Evolutionary conservation across 2,329 filamentous ascomycete species (phyloP).

Genomic region (Bipolaris bicolor): DNA sequence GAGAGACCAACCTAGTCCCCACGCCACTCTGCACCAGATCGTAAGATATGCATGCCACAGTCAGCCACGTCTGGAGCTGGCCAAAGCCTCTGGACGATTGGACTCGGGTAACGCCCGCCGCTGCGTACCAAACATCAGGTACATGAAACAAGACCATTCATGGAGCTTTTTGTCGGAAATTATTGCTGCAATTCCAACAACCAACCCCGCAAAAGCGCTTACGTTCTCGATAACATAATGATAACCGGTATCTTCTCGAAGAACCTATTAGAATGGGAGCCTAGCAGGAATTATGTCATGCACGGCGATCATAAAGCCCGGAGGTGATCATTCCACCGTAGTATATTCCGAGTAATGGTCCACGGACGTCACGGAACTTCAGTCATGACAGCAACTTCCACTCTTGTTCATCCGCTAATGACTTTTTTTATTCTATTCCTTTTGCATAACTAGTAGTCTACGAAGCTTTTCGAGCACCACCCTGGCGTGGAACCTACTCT

Average conservation of each 20-base stretch:
- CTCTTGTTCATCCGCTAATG: too few relatives aligned
- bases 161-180: background rate
- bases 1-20: background rate
- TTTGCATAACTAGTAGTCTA: background rate
- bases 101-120: background rate
- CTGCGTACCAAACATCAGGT: background rate
- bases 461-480: too few relatives aligned
- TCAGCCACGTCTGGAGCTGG: constrained; percentile 2
- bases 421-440: background rate
- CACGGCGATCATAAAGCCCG: too few relatives aligned
- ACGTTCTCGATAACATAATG: too few relatives aligned
- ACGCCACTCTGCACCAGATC: background rate
- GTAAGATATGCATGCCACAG: constrained; percentile 1
- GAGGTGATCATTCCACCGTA: too few relatives aligned
- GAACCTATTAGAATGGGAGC: too few relatives aligned
- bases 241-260: too few relatives aligned
- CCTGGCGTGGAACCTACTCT: constrained; percentile 21
- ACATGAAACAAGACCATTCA: background rate
- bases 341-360: too few relatives aligned
- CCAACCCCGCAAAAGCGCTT: background rate
- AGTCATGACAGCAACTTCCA: too few relatives aligned
- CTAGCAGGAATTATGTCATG: too few relatives aligned
- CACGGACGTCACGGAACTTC: too few relatives aligned
- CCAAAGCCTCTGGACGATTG: background rate
- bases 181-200: background rate